Base-by-base conservation (phyloP, 192 early-diverging fungal species). In the Entomortierella lignicola region DNA sequence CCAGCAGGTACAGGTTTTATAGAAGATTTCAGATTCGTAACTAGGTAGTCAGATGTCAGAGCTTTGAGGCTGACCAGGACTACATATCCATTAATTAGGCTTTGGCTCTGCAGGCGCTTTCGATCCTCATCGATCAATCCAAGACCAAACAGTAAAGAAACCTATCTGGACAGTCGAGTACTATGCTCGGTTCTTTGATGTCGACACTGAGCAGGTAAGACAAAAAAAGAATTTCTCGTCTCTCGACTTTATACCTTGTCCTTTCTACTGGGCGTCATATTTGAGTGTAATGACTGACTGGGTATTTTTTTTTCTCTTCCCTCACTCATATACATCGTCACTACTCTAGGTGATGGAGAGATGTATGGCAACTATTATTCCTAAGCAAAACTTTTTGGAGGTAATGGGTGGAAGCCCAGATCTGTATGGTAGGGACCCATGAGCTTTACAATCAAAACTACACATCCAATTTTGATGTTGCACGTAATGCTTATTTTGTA, bases 161-260 rank as follows among this genome's bases (percentile, higher is more conserved):
- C 91, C 93, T 7, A 71, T 98, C 21, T 98, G 96, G 96, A 92
- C 91, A 0, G 60, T 95, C n/a, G 96, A 97, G 59, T 98, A 96
- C 80, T 99, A 96, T 72, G 69, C 92, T 26, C 90, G 87, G 62
- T 99, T 91, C 72, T 99, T 98, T 83, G 91, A 98, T 71, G 96
- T 99, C 5, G 95, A 99, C 66, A 94, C 96, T 25, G 80, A 73
- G 25, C 91, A 95, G 74, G 91, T 94, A 18, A 13, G 34, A 42
- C 11, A 41, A 26, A 55, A 23, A 34, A 64, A n/a, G n/a, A n/a
- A n/a, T n/a, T n/a, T n/a, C n/a, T n/a, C n/a, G n/a, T n/a, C n/a
- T n/a, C n/a, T n/a, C n/a, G n/a, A n/a, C n/a, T n/a, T n/a, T n/a
- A n/a, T n/a, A n/a, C n/a, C n/a, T n/a, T n/a, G n/a, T 30, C 43